Base-by-base conservation (phyloP, 345 rosid species). In the Eucalyptus virginea region DNA sequence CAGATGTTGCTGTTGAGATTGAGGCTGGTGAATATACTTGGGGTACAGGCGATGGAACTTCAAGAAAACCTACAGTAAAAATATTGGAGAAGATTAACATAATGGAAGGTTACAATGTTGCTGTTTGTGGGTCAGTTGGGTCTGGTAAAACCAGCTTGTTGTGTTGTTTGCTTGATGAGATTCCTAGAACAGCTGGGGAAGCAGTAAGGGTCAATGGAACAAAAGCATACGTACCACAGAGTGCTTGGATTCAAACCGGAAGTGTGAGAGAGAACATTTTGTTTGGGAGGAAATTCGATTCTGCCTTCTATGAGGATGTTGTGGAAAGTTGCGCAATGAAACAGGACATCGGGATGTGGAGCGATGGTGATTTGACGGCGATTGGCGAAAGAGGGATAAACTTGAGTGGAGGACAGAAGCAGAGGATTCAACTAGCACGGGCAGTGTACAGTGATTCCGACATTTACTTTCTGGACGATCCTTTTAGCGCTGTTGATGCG, bases 371-470 rank as follows among this genome's bases (percentile, higher is more conserved):
- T 91, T 89, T 92, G 91, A 94, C 93, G 21, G 91, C 92, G 30
- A 92, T 96, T 37, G 99, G 98, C 48, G 97, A 97, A 92, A 94
- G 97, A 93, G 98, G 98, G 86, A 92, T 94, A 58, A 97, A 96
- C 92, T 90, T 97, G 56, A 97, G 98, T 56, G 98, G 99, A 49
- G 60, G 87, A 49, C 87, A 86, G 40, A 86, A 86, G 87, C 58
- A 89, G 88, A 88, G 92, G 87, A 86, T 91, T 88, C 93, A 92
- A 87, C 90, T 91, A 18, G 92, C 94, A 24, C 69, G 94, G 81
- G 92, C 93, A 83, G 88, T 91, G 12, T 92, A 90, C 21, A 89
- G 90, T 18, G 45, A 77, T 37, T 90, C 92, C 8, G 89, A 92
- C 62, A 88, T 92, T 87, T 92, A 88, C 81, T 47, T 92, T 81